phyloP scores from a whole-genome alignment of 1,284 basidiomycete species.

The Puccinia hordei region DNA sequence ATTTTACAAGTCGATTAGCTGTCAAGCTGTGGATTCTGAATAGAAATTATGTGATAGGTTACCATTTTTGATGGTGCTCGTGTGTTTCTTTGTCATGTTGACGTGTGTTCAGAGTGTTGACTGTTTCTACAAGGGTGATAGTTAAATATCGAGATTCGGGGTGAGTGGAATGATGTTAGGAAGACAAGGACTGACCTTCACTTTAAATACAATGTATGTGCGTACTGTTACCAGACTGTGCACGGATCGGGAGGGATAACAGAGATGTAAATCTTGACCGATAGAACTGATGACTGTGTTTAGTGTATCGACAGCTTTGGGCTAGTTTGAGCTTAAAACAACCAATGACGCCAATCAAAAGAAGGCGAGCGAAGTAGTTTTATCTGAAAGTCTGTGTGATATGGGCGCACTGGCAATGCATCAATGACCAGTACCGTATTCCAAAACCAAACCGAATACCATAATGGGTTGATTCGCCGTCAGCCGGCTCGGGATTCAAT shows the following conservation, averaged over 20 bases:
- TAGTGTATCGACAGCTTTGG: neutral
- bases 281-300: neutral
- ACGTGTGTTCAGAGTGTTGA: neutral
- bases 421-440: neutral
- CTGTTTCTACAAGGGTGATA: neutral
- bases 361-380: neutral
- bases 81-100: constrained; percentile 25
- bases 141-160: neutral
- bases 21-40: neutral
- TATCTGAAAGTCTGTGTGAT: neutral
- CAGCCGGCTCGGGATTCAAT: neutral
- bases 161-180: neutral
- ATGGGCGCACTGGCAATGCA: neutral
- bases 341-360: neutral
- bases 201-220: neutral
- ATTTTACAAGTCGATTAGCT: neutral
- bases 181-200: neutral
- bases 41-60: neutral
- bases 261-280: no score
- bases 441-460: neutral
- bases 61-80: constrained; percentile 20
- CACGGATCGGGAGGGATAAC: neutral
- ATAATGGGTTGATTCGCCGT: neutral
- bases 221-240: neutral
- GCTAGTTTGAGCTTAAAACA: neutral